Evolutionary conservation across 2,329 filamentous ascomycete species (phyloP), one percentile per base, ranked within the genome.

Genomic region (Fusarium sp.): DNA sequence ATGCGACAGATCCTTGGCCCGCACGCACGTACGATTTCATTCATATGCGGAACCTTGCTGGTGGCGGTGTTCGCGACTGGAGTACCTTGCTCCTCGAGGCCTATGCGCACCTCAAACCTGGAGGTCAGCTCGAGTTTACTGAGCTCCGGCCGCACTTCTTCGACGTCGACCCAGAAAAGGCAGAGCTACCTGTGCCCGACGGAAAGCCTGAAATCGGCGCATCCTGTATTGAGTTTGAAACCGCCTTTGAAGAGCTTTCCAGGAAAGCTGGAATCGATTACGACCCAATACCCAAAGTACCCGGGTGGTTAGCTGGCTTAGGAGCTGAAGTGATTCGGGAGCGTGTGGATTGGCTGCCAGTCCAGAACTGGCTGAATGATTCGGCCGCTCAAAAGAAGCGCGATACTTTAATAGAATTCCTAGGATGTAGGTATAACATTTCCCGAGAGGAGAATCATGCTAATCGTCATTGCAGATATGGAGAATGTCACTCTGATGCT

Each of bases 1-100:
- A 89, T 68, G 79, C 83, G 28, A 83, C 85, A 58, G 77, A 83
- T 26, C 75, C 72, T 5, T 81, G 78, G 79, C 72, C 71, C 4
- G 68, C 68, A 7, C 59, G 65, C 1, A 65, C 67, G 3, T 75
- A 74, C 50, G 79, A 81, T 65, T 79, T 81, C 42, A 72, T 81
- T 22, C 78, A 81, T 61, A 73, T 77, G 53, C 77, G 79, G 36
- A 76, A 78, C 64, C 64, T 78, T n/a, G 72, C 80, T 7, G 78
- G 77, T 8, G 79, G 78, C 1, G 83, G 83, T 42, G 70, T 81
- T n/a, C 72, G 72, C 25, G 75, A 80, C 55, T 81, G 78, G 78
- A 66, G 70, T 25, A 56, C 60, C 1, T 61, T 81, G 2, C 58
- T 81, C 7, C 58, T 52, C 8, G 70, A 77, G 41, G 77, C 76